These are phyloP conservation scores for Alternaria solani DNA, from an alignment of 2,329 filamentous ascomycete species.

Conservation along the genomic window DNA sequence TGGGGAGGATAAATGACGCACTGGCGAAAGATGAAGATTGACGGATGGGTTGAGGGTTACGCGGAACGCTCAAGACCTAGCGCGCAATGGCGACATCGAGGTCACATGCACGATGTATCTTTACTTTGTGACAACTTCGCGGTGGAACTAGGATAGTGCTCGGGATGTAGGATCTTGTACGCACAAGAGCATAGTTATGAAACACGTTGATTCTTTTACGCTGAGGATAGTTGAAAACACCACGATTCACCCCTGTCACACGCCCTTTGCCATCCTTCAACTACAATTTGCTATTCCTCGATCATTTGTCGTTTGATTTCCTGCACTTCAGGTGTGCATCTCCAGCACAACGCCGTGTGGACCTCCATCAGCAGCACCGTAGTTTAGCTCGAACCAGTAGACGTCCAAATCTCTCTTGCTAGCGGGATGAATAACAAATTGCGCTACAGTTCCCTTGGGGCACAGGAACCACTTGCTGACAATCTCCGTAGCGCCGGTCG, in stretches of 20 bases:
- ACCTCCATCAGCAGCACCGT: slow-evolving; percentile 26
- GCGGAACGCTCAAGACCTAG: background rate
- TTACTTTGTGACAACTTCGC: background rate
- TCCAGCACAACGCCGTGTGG: slow-evolving; percentile 45
- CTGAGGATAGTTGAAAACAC: background rate
- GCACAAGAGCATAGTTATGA: background rate
- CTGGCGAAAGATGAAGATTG: background rate
- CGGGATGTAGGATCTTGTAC: background rate
- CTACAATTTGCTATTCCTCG: background rate
- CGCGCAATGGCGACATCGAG: background rate
- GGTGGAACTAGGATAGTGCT: background rate
- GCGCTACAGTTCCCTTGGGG: slow-evolving; percentile 29
- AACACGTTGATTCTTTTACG: background rate
- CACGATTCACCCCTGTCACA: too few relatives aligned
- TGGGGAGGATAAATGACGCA: background rate
- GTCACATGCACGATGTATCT: background rate
- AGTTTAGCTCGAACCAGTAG: slow-evolving; percentile 44
- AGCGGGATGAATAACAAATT: slow-evolving; percentile 40
- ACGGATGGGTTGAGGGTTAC: background rate
- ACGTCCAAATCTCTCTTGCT: slow-evolving; percentile 26
- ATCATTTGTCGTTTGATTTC: background rate
- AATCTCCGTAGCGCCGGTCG: slow-evolving; percentile 6
- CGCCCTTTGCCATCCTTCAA: background rate
- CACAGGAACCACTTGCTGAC: slow-evolving; percentile 30
- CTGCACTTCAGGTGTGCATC: slow-evolving; percentile 23